Base-by-base conservation (phyloP, 345 rosid genomes). In the Zanthoxylum bungeanum region DNA sequence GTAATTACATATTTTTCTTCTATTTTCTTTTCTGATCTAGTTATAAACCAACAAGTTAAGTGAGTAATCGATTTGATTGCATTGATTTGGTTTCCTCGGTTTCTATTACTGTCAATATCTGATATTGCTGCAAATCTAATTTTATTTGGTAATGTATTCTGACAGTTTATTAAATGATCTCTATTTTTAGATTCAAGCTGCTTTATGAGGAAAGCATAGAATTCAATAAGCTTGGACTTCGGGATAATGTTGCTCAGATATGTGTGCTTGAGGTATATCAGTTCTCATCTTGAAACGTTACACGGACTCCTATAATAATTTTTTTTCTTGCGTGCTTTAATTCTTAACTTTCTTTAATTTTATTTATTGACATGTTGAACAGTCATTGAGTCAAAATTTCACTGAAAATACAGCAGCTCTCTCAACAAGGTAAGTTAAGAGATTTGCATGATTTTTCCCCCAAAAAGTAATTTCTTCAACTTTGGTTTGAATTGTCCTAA, bases 211-310 rank as follows among this genome's bases (percentile, higher is more conserved):
- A 92, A 82, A 78, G 82, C 79, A 86, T 92, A 46, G 89, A 92
- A 74, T 95, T 79, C 80, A 92, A 80, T 77, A 88, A 85, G 82
- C 86, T 85, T 80, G 92, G 93, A 71, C 93, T 95, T 51, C 89
- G 99, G 53, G 96, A 95, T 81, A 92, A 95, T 85, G 98, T 95
- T 85, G 98, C 97, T 74, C 99, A 95, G 85, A 90, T 92, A 82
- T 95, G 97, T 63, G 96, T 95, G 71, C 75, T 95, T 68, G 97
- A 89, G 99, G 99, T 92, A 79, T 30, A 22, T 73, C 34, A 51
- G 24, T 53, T 76, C 30, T 60, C 66, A 12, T 40, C 49, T 40
- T 47, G 16, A 40, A 28, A 60, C 46, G 7, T 65, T 59, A 44
- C 42, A 40, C 46, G n/a, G 57, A 75, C 7, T 25, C 25, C 37